Conservation (phyloP, 2,329 filamentous ascomycete genomes). For the Pestalotiopsis sp. region DNA sequence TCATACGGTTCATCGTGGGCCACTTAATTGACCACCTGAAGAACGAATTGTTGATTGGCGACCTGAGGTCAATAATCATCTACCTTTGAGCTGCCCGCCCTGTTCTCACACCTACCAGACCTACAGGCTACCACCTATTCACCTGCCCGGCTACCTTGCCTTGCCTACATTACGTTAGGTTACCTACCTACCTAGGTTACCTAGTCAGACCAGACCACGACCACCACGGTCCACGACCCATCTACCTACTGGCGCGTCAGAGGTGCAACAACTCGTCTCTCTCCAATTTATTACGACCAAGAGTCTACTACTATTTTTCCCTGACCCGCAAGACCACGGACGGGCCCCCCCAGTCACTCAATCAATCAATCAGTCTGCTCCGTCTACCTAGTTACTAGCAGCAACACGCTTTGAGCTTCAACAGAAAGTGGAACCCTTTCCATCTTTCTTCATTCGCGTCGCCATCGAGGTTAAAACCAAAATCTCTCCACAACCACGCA, state of each 20-base stretch:
- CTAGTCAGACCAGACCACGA: background rate
- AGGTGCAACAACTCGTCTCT: background rate
- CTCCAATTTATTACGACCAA: background rate
- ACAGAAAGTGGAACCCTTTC: slow-evolving; percentile 2
- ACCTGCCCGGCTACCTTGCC: background rate
- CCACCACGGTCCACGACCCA: background rate
- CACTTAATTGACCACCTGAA: no score
- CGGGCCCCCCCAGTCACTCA: background rate
- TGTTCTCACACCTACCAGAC: no score
- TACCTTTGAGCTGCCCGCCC: no score
- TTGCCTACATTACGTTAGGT: background rate
- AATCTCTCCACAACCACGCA: slow-evolving; percentile 10
- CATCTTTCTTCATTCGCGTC: slow-evolving; percentile 6
- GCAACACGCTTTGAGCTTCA: slow-evolving; percentile 11
- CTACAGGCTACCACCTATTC: background rate
- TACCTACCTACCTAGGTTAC: background rate
- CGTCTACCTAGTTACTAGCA: background rate
- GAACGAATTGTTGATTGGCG: no score
- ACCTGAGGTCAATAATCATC: no score
- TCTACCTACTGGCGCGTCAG: slow-evolving; percentile 1
- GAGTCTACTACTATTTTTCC: background rate
- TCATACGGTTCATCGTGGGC: no score
- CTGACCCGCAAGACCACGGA: background rate
- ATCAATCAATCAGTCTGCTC: background rate
- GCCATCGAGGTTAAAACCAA: background rate